Conservation (phyloP, 805 yeast genomes). For the Scheffersomyces coipomensis region DNA sequence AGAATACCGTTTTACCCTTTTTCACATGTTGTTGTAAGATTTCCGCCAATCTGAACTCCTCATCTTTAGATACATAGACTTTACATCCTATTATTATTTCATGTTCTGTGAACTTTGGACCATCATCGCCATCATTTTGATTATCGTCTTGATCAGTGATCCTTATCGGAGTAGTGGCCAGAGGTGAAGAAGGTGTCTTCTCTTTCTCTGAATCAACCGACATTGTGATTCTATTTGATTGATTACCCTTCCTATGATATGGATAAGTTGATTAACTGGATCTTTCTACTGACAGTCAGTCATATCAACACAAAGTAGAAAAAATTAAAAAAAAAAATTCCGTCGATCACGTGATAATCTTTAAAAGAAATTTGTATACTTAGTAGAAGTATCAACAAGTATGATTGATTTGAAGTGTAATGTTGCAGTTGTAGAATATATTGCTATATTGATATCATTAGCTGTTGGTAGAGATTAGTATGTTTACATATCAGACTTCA, state of each 20-base stretch:
- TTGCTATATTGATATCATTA: too few species aligned
- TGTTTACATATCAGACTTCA: too few species aligned
- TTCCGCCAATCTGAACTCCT: slow-evolving; percentile 78
- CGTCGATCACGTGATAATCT: too few species aligned
- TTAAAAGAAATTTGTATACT: too few species aligned
- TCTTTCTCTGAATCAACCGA: slow-evolving; percentile 8
- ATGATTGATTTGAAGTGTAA: too few species aligned
- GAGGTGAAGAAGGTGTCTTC: slow-evolving; percentile 7
- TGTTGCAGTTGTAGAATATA: too few species aligned
- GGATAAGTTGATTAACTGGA: slow-evolving; percentile 1
- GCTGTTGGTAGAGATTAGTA: too few species aligned
- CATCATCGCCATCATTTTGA: neutral
- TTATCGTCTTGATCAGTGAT: slow-evolving; percentile 6
- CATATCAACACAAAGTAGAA: too few species aligned
- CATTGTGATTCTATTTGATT: slow-evolving; percentile 5
- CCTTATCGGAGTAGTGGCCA: slow-evolving; percentile 9
- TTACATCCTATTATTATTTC: slow-evolving; percentile 77
- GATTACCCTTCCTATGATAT: neutral
- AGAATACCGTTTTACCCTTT: slow-evolving; percentile 76
- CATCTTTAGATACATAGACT: slow-evolving; percentile 79
- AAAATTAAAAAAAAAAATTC: too few species aligned
- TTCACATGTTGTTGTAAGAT: slow-evolving; percentile 72
- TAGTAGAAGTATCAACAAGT: too few species aligned
- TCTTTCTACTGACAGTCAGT: too few species aligned
- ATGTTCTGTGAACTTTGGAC: slow-evolving; percentile 26